Conservation (phyloP, 2,329 filamentous ascomycete species). For the Basipetospora chlamydospora region DNA sequence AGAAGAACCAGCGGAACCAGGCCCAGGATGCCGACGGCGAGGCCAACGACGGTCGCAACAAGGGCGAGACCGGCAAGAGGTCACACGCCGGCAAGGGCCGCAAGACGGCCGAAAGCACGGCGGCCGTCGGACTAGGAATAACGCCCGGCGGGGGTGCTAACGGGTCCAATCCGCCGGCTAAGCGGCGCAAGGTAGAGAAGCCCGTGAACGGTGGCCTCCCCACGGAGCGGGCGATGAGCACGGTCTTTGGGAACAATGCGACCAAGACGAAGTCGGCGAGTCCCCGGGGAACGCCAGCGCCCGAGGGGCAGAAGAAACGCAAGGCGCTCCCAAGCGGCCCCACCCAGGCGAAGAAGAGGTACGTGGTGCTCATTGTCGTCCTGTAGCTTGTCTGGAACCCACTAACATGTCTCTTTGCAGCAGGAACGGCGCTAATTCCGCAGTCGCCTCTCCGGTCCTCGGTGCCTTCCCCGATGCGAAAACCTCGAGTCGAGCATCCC, state of each 20-base stretch:
- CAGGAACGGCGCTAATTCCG: constrained; percentile 30
- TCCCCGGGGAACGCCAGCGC: constrained; percentile 52
- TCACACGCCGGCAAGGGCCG: constrained; percentile 45
- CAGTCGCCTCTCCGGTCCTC: constrained; percentile 60
- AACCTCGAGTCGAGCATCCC: constrained; percentile 37
- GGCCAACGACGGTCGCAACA: constrained; percentile 42
- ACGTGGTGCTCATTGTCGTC: constrained; percentile 19
- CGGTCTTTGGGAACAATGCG: constrained; percentile 30
- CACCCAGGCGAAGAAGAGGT: constrained; percentile 68
- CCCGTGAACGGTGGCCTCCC: constrained; percentile 14
- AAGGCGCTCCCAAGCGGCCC: constrained; percentile 52
- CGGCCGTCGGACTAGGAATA: constrained; percentile 50
- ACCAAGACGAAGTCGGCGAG: constrained; percentile 34
- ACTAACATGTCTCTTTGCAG: constrained; percentile 8
- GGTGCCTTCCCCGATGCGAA: constrained; percentile 51
- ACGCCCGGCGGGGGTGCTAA: constrained; percentile 37
- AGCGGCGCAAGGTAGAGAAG: constrained; percentile 74
- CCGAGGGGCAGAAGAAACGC: constrained; percentile 57
- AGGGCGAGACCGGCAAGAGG: constrained; percentile 44
- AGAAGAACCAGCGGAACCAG: constrained; percentile 55
- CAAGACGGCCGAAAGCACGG: constrained; percentile 38
- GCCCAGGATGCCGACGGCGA: constrained; percentile 70
- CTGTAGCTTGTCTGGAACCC: background rate
- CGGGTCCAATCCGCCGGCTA: constrained; percentile 42
- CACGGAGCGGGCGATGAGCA: constrained; percentile 57